phyloP scores from a whole-genome alignment of 2,329 filamentous ascomycete species.

The Myrmaecium sp. region DNA sequence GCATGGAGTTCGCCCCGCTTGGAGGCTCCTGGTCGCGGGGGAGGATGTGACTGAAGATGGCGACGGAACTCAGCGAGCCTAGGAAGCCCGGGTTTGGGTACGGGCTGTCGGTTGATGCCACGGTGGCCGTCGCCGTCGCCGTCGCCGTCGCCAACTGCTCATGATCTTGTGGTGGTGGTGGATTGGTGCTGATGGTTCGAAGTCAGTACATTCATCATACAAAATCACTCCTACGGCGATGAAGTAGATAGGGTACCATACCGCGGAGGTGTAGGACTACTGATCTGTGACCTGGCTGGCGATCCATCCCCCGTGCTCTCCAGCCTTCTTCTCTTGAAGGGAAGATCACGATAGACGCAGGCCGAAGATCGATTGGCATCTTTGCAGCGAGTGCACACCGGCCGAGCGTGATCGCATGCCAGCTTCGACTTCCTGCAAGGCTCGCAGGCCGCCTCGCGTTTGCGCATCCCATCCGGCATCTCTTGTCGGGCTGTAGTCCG shows the following conservation, averaged over 20 bases:
- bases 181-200: too few species aligned
- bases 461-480: too few species aligned
- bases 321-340: slow-evolving; percentile 10
- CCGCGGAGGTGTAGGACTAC: neutral
- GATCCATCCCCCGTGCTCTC: slow-evolving; percentile 2
- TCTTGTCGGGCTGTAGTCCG: too few species aligned
- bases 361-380: slow-evolving; percentile 7
- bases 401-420: slow-evolving; percentile 12
- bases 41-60: slow-evolving; percentile 16
- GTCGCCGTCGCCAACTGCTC: too few species aligned
- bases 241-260: too few species aligned
- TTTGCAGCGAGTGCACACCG: slow-evolving; percentile 11
- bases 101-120: slow-evolving; percentile 5
- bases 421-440: slow-evolving; percentile 14
- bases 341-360: slow-evolving; percentile 12
- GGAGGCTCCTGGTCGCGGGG: slow-evolving; percentile 3
- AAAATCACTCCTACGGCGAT: too few species aligned
- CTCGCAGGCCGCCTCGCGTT: too few species aligned
- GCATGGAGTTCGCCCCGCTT: slow-evolving; percentile 4
- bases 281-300: too few species aligned
- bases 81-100: slow-evolving; percentile 19
- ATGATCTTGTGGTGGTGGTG: too few species aligned
- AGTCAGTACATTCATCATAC: too few species aligned
- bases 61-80: slow-evolving; percentile 14
- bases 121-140: too few species aligned